Base-by-base conservation (phyloP, 2,329 filamentous ascomycete species). In the Lecanicillium sp. region DNA sequence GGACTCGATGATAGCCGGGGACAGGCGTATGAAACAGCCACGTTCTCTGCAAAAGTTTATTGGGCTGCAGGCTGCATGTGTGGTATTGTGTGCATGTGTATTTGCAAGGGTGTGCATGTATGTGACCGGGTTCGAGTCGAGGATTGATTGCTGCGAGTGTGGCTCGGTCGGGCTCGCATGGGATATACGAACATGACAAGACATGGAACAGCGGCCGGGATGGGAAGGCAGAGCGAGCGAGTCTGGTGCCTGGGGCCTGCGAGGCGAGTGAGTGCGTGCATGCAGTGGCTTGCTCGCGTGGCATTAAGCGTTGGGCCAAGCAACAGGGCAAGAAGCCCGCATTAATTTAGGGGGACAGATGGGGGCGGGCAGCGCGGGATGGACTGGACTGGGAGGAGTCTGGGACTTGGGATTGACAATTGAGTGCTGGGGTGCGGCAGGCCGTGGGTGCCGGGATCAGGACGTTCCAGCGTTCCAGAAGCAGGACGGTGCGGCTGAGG, bases 401-500 rank as follows among this genome's bases (percentile, higher is more conserved):
- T n/a, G 17, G 33, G 15, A 15, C 19, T 5, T 20, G 14, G 33
- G 33, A 37, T 42, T 36, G 19, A n/a, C n/a, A n/a, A n/a, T n/a
- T n/a, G n/a, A n/a, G n/a, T n/a, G n/a, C n/a, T n/a, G n/a, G n/a
- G n/a, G n/a, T n/a, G n/a, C n/a, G n/a, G n/a, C n/a, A n/a, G n/a
- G n/a, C n/a, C n/a, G n/a, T n/a, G 30, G 15, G 32, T n/a, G 15
- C 42, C 17, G 33, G 33, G 33, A 38, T 45, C 33, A 42, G 35
- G 30, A 44, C 29, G 41, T 26, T 44, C 41, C 41, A 38, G 43
- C 24, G 44, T 47, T 47, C 44, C 21, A 47, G 44, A 47, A 47
- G 44, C 35, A 19, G n/a, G n/a, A n/a, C n/a, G n/a, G n/a, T n/a
- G n/a, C n/a, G n/a, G n/a, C 17, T 11, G 2, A 19, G 39, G 27